Base-by-base conservation (phyloP, 148 eudicot species). In the Camellia sinensis region DNA sequence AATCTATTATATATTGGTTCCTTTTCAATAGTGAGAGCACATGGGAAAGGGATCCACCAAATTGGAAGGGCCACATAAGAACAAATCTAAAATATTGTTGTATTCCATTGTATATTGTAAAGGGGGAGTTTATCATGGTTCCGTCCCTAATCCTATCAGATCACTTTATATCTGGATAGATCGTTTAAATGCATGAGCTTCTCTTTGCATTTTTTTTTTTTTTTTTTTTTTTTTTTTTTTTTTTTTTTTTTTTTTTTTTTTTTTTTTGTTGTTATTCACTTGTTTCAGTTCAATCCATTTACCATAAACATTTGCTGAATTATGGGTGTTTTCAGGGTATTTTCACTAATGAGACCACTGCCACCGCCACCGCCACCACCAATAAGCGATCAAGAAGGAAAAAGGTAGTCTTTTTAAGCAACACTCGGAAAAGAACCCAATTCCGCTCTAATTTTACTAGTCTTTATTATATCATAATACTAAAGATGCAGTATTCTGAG, bases 311-410 rank as follows among this genome's bases (percentile, higher is more conserved):
- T 18, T 46, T 22, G 45, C 75, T n/a, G n/a, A 45, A 0, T 63
- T 29, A 43, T 79, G 62, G 54, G 22, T 78, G 56, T 66, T 76
- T 79, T 74, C 87, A 91, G 94, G 83, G 83, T 54, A 73, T 81
- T 63, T 81, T 75, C 68, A 74, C 84, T 54, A 80, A 74, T 52
- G 89, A 86, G 56, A 76, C 81, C 18, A 80, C 82, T 17, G 80
- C 83, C 22, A 72, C 80, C 8, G 76, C 83, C 56, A 78, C 86
- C 18, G 76, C 76, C 60, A 50, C 67, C 17, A 57, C 71, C 43
- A 85, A 76, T 79, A 86, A 88, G 84, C 82, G 82, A 72, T 85
- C 90, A 67, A 89, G 85, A 81, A 89, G 82, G 71, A 90, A 87
- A 81, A 90, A 89, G 91, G 93, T 90, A 86, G 29, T 53, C 40